A percentile compares a stretch with the other conserved stretches of the same genome.
Conservation (phyloP, 371 early-diverging fungal genomes). For the Mucor plumbeus region DNA sequence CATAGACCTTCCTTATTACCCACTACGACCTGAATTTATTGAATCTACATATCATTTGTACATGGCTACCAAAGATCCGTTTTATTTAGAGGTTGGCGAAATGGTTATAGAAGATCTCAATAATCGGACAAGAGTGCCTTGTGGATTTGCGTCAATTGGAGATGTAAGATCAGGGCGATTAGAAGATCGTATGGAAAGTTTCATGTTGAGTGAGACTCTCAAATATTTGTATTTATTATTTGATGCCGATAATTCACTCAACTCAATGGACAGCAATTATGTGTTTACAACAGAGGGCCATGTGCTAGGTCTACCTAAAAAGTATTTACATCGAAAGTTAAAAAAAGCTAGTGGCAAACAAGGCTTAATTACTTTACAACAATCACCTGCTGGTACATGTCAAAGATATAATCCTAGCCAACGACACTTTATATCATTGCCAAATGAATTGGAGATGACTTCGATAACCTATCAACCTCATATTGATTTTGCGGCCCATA, state of each 20-base stretch:
- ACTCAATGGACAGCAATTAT: conserved; percentile 72
- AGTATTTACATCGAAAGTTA: conserved; percentile 15
- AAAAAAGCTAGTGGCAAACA: neutral
- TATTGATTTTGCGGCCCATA: conserved; percentile 41
- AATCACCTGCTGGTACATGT: conserved; percentile 18
- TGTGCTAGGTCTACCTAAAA: conserved; percentile 53
- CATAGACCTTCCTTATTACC: conserved; percentile 76
- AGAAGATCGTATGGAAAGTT: conserved; percentile 95
- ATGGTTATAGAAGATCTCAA: conserved; percentile 84
- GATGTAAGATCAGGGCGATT: conserved; percentile 67
- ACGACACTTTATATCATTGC: conserved; percentile 8
- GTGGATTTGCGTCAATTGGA: conserved; percentile 85
- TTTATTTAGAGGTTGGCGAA: conserved; percentile 90
- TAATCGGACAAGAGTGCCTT: conserved; percentile 68
- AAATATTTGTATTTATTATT: conserved; percentile 89
- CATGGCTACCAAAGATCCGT: conserved; percentile 87
- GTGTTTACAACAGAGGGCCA: conserved; percentile 95
- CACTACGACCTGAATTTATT: conserved; percentile 91
- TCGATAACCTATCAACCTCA: conserved; percentile 35
- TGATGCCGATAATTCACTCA: conserved; percentile 57
- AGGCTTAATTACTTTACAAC: conserved; percentile 4
- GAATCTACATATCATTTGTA: conserved; percentile 95
- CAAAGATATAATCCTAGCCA: conserved; percentile 16
- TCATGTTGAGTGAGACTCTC: conserved; percentile 92
- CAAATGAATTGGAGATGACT: conserved; percentile 34